Evolutionary conservation across 768 basidiomycete species (phyloP).

Genomic region (Mycena filopes): DNA sequence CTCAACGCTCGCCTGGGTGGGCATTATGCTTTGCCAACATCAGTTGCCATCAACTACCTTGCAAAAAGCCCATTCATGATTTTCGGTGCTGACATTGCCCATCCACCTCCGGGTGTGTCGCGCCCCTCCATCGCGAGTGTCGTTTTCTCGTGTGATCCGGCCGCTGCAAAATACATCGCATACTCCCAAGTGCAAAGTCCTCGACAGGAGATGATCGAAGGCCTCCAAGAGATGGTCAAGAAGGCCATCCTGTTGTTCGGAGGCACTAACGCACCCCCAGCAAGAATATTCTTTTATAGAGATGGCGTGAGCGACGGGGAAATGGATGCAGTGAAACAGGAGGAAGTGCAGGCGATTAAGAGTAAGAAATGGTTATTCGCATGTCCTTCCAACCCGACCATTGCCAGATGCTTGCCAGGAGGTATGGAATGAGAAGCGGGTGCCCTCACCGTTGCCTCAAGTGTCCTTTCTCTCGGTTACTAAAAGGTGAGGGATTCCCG

Average conservation of each 20-base stretch:
- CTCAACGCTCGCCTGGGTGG: conserved; percentile 69
- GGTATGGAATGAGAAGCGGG: conserved; percentile 30
- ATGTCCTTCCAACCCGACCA: not conserved
- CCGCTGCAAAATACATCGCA: conserved; percentile 58
- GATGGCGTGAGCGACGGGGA: conserved; percentile 61
- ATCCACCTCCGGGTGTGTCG: conserved; percentile 65
- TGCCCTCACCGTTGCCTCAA: conserved; percentile 43
- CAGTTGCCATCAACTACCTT: conserved; percentile 39
- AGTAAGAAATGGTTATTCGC: conserved; percentile 40
- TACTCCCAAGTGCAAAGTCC: conserved; percentile 56
- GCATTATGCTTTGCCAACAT: conserved; percentile 50
- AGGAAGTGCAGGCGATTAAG: conserved; percentile 59
- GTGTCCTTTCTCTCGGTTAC: conserved; percentile 70
- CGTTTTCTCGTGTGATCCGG: conserved; percentile 63
- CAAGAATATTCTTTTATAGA: conserved; percentile 56
- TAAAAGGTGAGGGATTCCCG: conserved; percentile 52
- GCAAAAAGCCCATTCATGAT: conserved; percentile 47
- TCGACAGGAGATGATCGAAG: conserved; percentile 57
- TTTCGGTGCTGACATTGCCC: conserved; percentile 69
- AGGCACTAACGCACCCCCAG: conserved; percentile 33
- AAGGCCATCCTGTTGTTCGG: conserved; percentile 36
- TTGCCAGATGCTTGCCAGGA: conserved; percentile 32
- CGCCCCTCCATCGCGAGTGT: conserved; percentile 68
- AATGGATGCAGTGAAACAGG: conserved; percentile 44
- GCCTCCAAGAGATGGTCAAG: conserved; percentile 52